Base-by-base conservation (phyloP, 441 rosid species). In the Mallotus japonicus region DNA sequence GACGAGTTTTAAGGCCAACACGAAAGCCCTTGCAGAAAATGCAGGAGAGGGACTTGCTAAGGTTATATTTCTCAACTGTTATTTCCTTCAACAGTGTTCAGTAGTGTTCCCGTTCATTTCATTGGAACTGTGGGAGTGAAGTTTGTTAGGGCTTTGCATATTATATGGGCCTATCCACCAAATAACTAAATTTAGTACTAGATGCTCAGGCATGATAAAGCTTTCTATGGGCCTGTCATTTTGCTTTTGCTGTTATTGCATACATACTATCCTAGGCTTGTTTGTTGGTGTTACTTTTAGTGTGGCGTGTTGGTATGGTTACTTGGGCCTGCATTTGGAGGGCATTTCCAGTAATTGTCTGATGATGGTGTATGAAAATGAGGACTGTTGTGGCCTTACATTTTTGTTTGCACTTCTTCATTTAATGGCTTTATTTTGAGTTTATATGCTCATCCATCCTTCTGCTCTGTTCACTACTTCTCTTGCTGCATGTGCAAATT, bases 1-100 rank as follows among this genome's bases (percentile, higher is more conserved):
- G 86, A 95, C 97, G 70, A 95, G 99, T 79, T 95, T 95, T 82
- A 95, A 95, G 88, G 97, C 99, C 70, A 95, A 95, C 86, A 92
- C 97, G 60, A 95, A 92, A 80, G 99, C 99, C 70, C 78, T 92
- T 74, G 99, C 99, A 13, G 98, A 95, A 83, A 95, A 95, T 32
- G 98, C 92, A 88, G 96, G 95, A 75, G 99, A 95, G 82, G 97
- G 99, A 67, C 83, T 92, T 69, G 99, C 99, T 11, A 95, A 95
- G 98, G 99, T 95, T 28, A 72, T 51, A 40, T 44, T 67, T 72
- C 66, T 62, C 47, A 20, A 71, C 56, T 68, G 13, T 13, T 75
- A 40, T 59, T 13, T 42, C 24, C 69, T 70, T 51, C 42, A 63
- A 32, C 40, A 13, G 8, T 14, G 47, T 12, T 54, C 51, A 28